These are phyloP conservation scores for Rhodosporidiobolus sp. DNA, from an alignment of 768 basidiomycete genomes.

Conservation along the genomic window DNA sequence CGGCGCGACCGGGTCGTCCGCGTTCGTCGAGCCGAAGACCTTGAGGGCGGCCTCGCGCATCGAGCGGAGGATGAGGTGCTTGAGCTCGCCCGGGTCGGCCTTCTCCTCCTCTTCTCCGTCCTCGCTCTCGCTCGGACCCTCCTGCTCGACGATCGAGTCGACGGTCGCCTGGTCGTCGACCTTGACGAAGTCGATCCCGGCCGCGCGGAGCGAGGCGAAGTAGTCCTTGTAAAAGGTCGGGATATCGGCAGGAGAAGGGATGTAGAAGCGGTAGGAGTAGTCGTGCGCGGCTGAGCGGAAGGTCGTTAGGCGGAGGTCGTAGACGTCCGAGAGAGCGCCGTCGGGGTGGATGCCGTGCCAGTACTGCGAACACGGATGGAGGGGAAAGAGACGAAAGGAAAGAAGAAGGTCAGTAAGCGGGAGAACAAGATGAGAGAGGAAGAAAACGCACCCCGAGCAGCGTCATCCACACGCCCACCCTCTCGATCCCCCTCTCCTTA, in stretches of 20 bases:
- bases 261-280: constrained; percentile 1
- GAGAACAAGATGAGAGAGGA: not conserved
- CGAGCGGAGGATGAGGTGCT: not conserved
- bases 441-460: constrained; percentile 15
- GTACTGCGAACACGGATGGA: constrained; percentile 1
- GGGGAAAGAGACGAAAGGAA: not conserved
- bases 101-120: not conserved
- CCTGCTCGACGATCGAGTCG: constrained; percentile 24
- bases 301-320: constrained; percentile 13
- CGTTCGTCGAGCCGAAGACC: constrained; percentile 23
- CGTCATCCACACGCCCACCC: constrained; percentile 43
- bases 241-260: constrained; percentile 25
- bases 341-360: constrained; percentile 41
- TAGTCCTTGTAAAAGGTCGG: constrained; percentile 31
- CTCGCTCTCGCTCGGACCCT: not conserved
- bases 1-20: not conserved
- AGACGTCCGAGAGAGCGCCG: constrained; percentile 8
- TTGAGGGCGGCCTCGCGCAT: constrained; percentile 13
- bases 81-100: constrained; percentile 15
- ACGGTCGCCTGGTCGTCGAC: constrained; percentile 42
- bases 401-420: not conserved
- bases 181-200: constrained; percentile 43
- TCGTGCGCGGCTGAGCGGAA: constrained; percentile 1
- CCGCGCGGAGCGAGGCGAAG: constrained; percentile 26
- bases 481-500: constrained; percentile 31